These are phyloP conservation scores for Zygotorulaspora mrakii DNA, from an alignment of 1,139 yeast species.

Conservation along the genomic window DNA sequence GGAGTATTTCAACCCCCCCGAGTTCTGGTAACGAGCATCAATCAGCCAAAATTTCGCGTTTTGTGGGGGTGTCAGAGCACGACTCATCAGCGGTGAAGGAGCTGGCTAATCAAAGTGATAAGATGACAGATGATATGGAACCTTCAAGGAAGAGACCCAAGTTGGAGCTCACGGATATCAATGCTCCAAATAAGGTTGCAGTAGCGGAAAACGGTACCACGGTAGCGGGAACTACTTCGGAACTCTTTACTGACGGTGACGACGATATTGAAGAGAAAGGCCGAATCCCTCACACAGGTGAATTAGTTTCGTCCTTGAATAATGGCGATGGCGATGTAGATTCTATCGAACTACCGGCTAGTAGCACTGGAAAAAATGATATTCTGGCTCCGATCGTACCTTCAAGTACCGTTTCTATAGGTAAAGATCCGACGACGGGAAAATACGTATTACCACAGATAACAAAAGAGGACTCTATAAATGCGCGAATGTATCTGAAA, in stretches of 20 bases:
- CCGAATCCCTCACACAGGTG: neutral
- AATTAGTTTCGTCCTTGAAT: neutral
- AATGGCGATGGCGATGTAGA: neutral
- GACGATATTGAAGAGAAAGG: neutral
- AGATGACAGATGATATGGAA: slow-evolving; percentile 3
- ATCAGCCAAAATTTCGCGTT: neutral
- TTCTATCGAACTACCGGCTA: neutral
- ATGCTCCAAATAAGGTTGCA: too few relatives aligned
- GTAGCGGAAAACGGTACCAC: neutral
- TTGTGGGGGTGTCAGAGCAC: neutral
- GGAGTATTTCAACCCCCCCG: neutral
- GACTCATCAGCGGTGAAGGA: slow-evolving; percentile 1
- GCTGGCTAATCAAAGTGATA: slow-evolving; percentile 8
- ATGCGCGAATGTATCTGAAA: slow-evolving; percentile 58
- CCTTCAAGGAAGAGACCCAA: neutral
- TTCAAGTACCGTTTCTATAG: slow-evolving; percentile 25
- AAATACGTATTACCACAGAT: slow-evolving; percentile 37
- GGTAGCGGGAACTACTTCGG: neutral
- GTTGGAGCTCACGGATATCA: too few relatives aligned
- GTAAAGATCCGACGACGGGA: slow-evolving; percentile 29
- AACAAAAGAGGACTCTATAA: slow-evolving; percentile 42
- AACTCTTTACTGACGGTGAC: neutral
- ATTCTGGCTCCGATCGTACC: slow-evolving; percentile 19
- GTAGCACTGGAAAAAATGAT: slow-evolving; percentile 8
- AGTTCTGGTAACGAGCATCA: neutral